Conservation (phyloP, 805 yeast genomes). For the Ogataea nonfermentans region DNA sequence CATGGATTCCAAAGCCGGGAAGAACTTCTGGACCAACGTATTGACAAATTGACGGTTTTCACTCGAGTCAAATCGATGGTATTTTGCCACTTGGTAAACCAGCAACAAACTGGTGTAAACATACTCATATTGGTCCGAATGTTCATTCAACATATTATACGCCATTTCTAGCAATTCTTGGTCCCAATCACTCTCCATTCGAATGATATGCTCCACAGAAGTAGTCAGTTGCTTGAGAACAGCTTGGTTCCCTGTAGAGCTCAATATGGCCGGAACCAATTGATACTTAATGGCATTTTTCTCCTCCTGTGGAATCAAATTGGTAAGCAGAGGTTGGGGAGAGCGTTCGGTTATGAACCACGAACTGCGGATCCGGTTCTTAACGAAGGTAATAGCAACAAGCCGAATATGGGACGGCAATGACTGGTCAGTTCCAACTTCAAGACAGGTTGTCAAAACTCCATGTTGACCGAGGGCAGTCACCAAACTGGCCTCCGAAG, state of each 20-base stretch:
- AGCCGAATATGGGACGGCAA: conserved; percentile 51
- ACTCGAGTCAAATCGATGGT: conserved; percentile 68
- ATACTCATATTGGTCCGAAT: conserved; percentile 39
- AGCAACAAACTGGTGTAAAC: conserved; percentile 68
- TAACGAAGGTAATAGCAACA: conserved; percentile 81
- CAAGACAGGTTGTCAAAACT: conserved; percentile 44
- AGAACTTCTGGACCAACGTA: conserved; percentile 50
- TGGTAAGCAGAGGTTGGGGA: conserved; percentile 19
- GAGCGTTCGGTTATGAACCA: conserved; percentile 49
- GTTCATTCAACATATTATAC: conserved; percentile 41
- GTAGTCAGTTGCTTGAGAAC: conserved; percentile 57
- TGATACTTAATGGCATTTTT: conserved; percentile 63
- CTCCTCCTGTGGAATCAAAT: conserved; percentile 46
- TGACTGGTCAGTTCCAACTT: conserved; percentile 38
- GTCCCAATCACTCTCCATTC: conserved; percentile 48
- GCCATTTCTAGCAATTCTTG: conserved; percentile 49
- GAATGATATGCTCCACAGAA: conserved; percentile 53
- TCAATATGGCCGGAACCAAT: conserved; percentile 56
- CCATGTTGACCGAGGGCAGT: conserved; percentile 44
- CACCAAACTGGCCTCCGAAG: conserved; percentile 43
- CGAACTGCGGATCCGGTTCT: conserved; percentile 62
- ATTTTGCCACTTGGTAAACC: conserved; percentile 65
- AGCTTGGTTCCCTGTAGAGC: conserved; percentile 38
- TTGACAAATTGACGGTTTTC: conserved; percentile 50
- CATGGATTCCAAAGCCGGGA: conserved; percentile 61